Evolutionary conservation across 2,329 filamentous ascomycete species (phyloP), one percentile per base, ranked within the genome.

Genomic region (Sporothrix euskadiensis): DNA sequence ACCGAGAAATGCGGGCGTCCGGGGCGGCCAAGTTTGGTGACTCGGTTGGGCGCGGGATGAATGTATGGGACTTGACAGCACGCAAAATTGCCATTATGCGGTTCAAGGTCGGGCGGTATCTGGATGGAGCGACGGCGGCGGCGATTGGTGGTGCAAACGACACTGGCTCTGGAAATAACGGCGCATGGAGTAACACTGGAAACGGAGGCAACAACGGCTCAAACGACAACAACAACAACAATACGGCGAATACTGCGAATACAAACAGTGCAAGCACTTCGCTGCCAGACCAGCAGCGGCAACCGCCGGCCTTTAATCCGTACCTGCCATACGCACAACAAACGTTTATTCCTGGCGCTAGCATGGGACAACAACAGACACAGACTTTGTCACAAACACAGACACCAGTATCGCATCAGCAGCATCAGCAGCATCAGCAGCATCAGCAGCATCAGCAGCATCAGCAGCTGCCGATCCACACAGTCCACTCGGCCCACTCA

Each of bases 51-150:
- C 78, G 77, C 0, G 80, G 80, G 71, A 83, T 83, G 70, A 85
- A 85, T 65, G 76, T 86, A 0, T 87, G 85, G 85, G 84, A 84
- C 6, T 79, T 87, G 75, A 84, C 83, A 0, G 83, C 85, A 0
- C 81, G 83, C 52, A 86, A 87, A 61, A 78, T 88, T 0, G 80
- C 82, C 26, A 83, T 87, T 47, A 84, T 83, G 0, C 82, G 82
- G 7, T 79, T 82, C 3, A 86, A 86, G 74, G 75, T 87, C 0
- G 84, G 85, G 69, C 80, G 82, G 19, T 87, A 84, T 83, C 81
- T 84, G 0, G 85, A 86, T 14, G 75, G 73, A 9, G 56, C 56
- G 14, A 30, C 59, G n/a, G 54, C 63, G 10, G 56, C n/a, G 3
- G 30, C n/a, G 8, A 61, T 47, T 14, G 52, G 14, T n/a, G 63